Evolutionary conservation across 345 rosid genomes (phyloP).

Genomic region (Carallia brachiata): DNA sequence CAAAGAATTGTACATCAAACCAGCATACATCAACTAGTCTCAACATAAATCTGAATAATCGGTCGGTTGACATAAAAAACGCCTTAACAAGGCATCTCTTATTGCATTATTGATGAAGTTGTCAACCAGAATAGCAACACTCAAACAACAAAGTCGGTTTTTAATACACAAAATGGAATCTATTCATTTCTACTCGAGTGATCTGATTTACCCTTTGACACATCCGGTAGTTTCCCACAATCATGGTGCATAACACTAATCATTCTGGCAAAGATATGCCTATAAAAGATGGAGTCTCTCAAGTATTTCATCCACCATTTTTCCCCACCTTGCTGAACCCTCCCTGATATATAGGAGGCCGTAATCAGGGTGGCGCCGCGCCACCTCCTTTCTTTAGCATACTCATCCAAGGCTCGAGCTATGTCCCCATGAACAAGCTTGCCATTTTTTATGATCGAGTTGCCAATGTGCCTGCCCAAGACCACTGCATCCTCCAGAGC

Average conservation of each 20-base stretch:
- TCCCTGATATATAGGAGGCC: constrained; percentile 33
- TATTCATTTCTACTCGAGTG: constrained; percentile 1
- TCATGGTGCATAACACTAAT: constrained; percentile 13
- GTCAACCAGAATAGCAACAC: too few relatives aligned
- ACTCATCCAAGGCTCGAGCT: constrained; percentile 18
- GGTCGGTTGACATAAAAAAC: too few relatives aligned
- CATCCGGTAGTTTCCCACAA: constrained; percentile 36
- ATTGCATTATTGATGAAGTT: too few relatives aligned
- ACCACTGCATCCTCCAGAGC: constrained; percentile 47
- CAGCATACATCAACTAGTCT: too few relatives aligned
- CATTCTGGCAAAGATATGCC: background rate
- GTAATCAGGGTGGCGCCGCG: constrained; percentile 24
- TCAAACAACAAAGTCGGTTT: too few relatives aligned
- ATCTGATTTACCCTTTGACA: background rate
- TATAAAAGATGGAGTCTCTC: constrained; percentile 27
- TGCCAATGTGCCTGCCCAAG: constrained; percentile 34
- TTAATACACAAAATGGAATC: too few relatives aligned
- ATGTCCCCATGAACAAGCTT: constrained; percentile 9
- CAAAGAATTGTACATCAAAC: too few relatives aligned
- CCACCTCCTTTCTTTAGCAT: constrained; percentile 37
- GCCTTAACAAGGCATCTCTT: too few relatives aligned
- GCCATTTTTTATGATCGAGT: constrained; percentile 6
- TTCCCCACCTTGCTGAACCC: constrained; percentile 36
- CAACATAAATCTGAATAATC: too few relatives aligned
- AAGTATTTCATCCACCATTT: constrained; percentile 32